Conservation (phyloP, 2,329 filamentous ascomycete genomes). For the Fusarium multiceps region DNA sequence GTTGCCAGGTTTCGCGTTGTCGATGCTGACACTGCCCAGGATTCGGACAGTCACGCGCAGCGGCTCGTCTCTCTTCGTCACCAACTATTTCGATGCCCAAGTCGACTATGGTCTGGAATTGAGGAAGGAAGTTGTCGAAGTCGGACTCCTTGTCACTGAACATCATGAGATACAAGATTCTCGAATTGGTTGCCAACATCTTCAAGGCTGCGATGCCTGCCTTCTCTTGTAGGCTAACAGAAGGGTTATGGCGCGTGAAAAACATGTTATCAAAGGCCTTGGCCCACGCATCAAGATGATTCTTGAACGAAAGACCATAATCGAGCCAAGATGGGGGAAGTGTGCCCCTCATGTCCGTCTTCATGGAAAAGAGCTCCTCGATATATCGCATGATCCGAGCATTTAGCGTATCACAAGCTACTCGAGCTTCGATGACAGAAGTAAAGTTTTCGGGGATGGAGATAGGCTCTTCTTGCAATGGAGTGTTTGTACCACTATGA, state of each 20-base stretch:
- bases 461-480: conserved; percentile 47
- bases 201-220: conserved; percentile 70
- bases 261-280: conserved; percentile 67
- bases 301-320: conserved; percentile 60
- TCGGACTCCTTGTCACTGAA: conserved; percentile 68
- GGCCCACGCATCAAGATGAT: conserved; percentile 66
- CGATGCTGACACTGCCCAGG: conserved; percentile 57
- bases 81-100: conserved; percentile 69
- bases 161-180: conserved; percentile 68
- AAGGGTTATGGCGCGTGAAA: conserved; percentile 59
- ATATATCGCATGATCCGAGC: conserved; percentile 69
- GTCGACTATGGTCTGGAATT: conserved; percentile 67
- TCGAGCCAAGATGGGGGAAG: conserved; percentile 61
- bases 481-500: conserved; percentile 56
- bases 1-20: conserved; percentile 32
- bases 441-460: conserved; percentile 54
- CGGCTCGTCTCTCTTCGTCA: conserved; percentile 66
- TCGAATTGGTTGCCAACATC: conserved; percentile 70
- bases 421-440: conserved; percentile 64
- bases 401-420: conserved; percentile 66
- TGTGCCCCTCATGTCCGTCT: conserved; percentile 64
- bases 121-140: conserved; percentile 65
- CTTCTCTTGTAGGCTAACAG: conserved; percentile 65
- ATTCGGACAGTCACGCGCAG: conserved; percentile 58
- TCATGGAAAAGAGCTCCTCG: conserved; percentile 62